Base-by-base conservation (phyloP, 129 eudicot genomes). In the Logfia minima region DNA sequence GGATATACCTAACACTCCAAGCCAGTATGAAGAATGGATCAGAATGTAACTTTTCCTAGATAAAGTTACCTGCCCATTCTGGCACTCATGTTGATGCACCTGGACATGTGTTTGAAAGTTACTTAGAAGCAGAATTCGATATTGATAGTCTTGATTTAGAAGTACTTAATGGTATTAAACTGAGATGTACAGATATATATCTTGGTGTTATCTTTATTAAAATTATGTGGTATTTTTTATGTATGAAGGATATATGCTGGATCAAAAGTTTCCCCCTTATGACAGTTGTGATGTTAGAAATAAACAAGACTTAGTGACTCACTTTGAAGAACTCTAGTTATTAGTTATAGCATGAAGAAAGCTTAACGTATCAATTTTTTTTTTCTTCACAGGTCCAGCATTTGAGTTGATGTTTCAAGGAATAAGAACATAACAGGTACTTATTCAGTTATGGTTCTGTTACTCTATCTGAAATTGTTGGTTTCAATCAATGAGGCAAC, bases 71-170 rank as follows among this genome's bases (percentile, higher is more conserved):
- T 53, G 84, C 81, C 81, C 97, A 91, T 77, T 39, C 90, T 32
- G 97, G 97, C 13, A 91, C 94, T 7, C 94, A 88, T 85, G 97
- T 91, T 5, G 97, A 91, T 86, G 97, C 97, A n/a, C 97, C 97
- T 17, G 94, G 97, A n/a, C 94, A 91, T 75, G 51, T 86, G 78
- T 81, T 37, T 79, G 90, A 89, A 10, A 64, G 83, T 17, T 90
- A 90, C 78, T 90, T 59, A 67, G 89, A 90, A 72, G 85, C 82
- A 71, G 96, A 91, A 68, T 90, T 75, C 84, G 93, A 88, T 79
- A 82, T 88, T 24, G 96, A 90, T 79, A 77, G 85, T 70, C 89
- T 90, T 60, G 93, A 90, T 80, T 86, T 90, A 68, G 83, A 86
- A 59, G 89, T 90, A 23, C 90, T 88, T 14, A 86, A 86, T 68